Conservation (phyloP, 768 basidiomycete species). For the Fomitopsis serialis region DNA sequence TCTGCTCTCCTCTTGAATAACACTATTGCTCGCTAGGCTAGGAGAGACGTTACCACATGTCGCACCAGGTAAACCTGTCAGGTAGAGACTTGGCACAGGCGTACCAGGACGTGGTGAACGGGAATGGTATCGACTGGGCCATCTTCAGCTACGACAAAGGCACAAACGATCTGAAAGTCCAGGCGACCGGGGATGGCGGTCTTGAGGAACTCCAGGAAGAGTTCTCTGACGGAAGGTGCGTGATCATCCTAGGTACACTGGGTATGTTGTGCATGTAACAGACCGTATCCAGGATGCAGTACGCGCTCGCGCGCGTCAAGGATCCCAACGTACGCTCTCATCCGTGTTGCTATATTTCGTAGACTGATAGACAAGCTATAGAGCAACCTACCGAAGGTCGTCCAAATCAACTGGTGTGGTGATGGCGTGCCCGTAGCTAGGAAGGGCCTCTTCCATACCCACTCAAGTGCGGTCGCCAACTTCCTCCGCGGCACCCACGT, state of each 20-base stretch:
- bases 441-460: conserved; percentile 91
- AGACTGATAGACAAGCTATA: conserved; percentile 25
- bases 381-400: conserved; percentile 85
- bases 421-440: conserved; percentile 91
- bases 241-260: conserved; percentile 1
- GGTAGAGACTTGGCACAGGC: conserved; percentile 66
- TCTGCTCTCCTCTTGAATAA: not conserved
- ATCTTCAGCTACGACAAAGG: conserved; percentile 78
- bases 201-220: conserved; percentile 90
- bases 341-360: not conserved
- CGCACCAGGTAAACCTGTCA: conserved; percentile 75
- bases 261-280: not conserved
- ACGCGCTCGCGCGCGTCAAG: conserved; percentile 80
- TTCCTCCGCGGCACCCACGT: conserved; percentile 85
- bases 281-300: conserved; percentile 67
- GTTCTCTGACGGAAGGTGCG: conserved; percentile 89
- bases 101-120: conserved; percentile 70
- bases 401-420: conserved; percentile 96
- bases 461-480: conserved; percentile 72
- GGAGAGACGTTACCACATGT: conserved; percentile 39
- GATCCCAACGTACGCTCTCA: conserved; percentile 68
- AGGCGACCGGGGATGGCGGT: conserved; percentile 80
- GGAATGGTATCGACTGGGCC: conserved; percentile 67
- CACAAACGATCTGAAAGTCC: conserved; percentile 83
- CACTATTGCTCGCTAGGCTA: not conserved